A percentile compares a stretch with the other conserved stretches of the same genome.
These are phyloP conservation scores for Colletotrichum cereale DNA, from an alignment of 2,329 filamentous ascomycete genomes.

Conservation along the genomic window DNA sequence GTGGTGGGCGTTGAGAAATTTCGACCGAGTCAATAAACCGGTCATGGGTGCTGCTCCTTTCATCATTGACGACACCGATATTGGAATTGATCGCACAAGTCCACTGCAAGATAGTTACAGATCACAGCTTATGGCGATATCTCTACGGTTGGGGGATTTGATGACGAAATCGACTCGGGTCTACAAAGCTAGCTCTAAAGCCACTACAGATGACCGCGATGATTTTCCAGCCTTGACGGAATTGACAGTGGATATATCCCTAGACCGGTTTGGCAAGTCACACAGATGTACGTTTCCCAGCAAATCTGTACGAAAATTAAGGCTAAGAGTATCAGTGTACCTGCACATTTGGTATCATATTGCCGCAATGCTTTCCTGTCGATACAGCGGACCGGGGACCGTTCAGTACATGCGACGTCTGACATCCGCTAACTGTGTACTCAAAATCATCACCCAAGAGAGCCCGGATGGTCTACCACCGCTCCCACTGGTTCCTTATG, in stretches of 20 bases:
- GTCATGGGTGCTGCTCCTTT: slow-evolving; percentile 43
- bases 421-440: slow-evolving; percentile 37
- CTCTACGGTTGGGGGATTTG: slow-evolving; percentile 40
- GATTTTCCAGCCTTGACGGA: slow-evolving; percentile 38
- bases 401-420: slow-evolving; percentile 40
- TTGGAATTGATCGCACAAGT: slow-evolving; percentile 32
- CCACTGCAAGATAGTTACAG: slow-evolving; percentile 18
- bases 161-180: slow-evolving; percentile 41
- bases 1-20: slow-evolving; percentile 42
- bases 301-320: neutral
- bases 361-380: slow-evolving; percentile 43
- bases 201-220: slow-evolving; percentile 31
- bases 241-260: slow-evolving; percentile 6
- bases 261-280: slow-evolving; percentile 34
- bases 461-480: slow-evolving; percentile 36
- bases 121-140: slow-evolving; percentile 36
- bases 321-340: slow-evolving; percentile 26
- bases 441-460: slow-evolving; percentile 32
- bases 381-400: slow-evolving; percentile 41
- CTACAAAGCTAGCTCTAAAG: slow-evolving; percentile 41
- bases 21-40: slow-evolving; percentile 43
- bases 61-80: slow-evolving; percentile 43
- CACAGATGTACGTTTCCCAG: slow-evolving; percentile 33
- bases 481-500: slow-evolving; percentile 41
- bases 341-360: slow-evolving; percentile 43